A percentile compares a stretch with the other conserved stretches of the same genome.
phyloP scores from a whole-genome alignment of 768 basidiomycete genomes.

The Pseudohyphozyma bogoriensis region DNA sequence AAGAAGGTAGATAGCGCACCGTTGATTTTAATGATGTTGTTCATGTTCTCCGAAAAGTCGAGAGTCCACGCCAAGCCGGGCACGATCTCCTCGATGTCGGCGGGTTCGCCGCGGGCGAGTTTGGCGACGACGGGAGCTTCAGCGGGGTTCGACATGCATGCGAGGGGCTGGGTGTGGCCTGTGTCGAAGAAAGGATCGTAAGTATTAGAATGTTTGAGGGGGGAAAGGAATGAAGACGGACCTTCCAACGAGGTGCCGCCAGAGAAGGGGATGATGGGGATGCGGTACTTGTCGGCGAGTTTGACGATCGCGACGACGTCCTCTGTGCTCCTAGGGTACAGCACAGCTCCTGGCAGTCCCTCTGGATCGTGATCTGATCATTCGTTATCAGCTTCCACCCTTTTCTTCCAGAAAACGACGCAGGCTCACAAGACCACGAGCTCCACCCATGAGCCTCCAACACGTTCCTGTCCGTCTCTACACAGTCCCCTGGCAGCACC shows the following conservation, averaged over 20 bases:
- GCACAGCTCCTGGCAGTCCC: slow-evolving; percentile 29
- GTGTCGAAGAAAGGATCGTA: not conserved
- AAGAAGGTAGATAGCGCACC: slow-evolving; percentile 44
- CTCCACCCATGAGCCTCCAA: slow-evolving; percentile 27
- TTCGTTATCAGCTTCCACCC: not conserved
- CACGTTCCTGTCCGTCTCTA: slow-evolving; percentile 14
- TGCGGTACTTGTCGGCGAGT: slow-evolving; percentile 57
- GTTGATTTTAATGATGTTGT: slow-evolving; percentile 63
- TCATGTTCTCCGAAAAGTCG: slow-evolving; percentile 47
- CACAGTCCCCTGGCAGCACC: slow-evolving; percentile 25
- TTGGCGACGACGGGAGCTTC: slow-evolving; percentile 11
- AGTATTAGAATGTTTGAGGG: too few relatives aligned
- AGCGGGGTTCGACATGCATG: slow-evolving; percentile 16
- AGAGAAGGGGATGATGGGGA: slow-evolving; percentile 71
- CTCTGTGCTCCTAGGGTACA: slow-evolving; percentile 54
- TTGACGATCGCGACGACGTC: slow-evolving; percentile 75
- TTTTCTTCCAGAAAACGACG: not conserved
- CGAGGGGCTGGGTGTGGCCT: slow-evolving; percentile 28
- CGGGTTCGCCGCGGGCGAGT: slow-evolving; percentile 6
- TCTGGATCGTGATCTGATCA: slow-evolving; percentile 24
- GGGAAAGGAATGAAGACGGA: slow-evolving; percentile 51
- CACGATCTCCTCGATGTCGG: slow-evolving; percentile 27
- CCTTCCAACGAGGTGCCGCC: slow-evolving; percentile 87
- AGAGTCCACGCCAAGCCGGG: slow-evolving; percentile 25
- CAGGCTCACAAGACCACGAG: slow-evolving; percentile 23